A percentile compares a stretch with the other conserved stretches of the same genome.
These are phyloP conservation scores for Acidomyces sp. DNA, from an alignment of 495 filamentous ascomycete species.

Conservation along the genomic window DNA sequence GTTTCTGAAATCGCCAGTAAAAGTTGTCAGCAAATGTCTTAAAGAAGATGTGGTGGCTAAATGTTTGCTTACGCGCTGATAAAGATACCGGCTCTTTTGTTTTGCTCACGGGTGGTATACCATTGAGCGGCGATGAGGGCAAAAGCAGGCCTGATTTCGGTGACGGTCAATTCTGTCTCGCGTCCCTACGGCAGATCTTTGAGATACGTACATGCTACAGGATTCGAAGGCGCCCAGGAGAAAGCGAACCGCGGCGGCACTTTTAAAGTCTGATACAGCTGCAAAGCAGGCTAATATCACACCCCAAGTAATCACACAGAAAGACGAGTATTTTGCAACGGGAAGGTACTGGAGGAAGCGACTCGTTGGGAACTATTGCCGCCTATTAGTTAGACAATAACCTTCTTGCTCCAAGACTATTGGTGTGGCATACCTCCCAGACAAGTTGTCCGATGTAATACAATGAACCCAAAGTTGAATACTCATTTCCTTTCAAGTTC, in stretches of 20 bases:
- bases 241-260: constrained; percentile 21
- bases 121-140: constrained; percentile 45
- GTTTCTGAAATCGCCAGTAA: constrained; percentile 42
- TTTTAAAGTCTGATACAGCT: constrained; percentile 31
- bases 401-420: too few species aligned
- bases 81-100: too few species aligned
- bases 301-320: constrained; percentile 38
- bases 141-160: constrained; percentile 38
- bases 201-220: too few species aligned
- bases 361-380: constrained; percentile 40
- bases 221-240: constrained; percentile 23
- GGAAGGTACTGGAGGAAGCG: constrained; percentile 42
- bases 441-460: constrained; percentile 46
- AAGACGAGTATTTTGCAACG: constrained; percentile 37
- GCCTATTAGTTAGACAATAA: too few species aligned
- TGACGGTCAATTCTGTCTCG: too few species aligned
- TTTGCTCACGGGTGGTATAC: constrained; percentile 42
- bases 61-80: too few species aligned
- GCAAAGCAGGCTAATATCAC: constrained; percentile 35
- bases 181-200: too few species aligned
- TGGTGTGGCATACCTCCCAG: too few species aligned
- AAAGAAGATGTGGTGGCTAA: neutral
- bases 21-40: neutral
- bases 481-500: constrained; percentile 41
- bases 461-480: constrained; percentile 44